Conservation (phyloP, 805 yeast genomes). For the Starmerella ratchasimensis region DNA sequence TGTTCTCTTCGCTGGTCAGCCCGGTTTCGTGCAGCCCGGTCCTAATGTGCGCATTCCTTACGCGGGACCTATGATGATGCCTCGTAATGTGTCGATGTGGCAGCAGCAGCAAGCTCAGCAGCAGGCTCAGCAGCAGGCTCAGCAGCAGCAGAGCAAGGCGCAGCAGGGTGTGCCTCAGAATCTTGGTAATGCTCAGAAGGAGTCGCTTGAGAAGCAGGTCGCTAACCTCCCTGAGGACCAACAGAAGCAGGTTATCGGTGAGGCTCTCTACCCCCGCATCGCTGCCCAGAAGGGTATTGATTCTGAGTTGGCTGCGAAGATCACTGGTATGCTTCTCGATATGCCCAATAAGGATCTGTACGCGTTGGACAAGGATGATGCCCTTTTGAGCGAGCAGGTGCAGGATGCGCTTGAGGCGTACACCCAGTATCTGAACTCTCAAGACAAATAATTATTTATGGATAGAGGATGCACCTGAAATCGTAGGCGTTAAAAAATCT, state of each 20-base stretch:
- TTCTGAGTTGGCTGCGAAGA: slow-evolving; percentile 93
- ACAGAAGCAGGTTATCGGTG: slow-evolving; percentile 96
- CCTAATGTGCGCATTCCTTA: slow-evolving; percentile 50
- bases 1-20: slow-evolving; percentile 40
- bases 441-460: too few species aligned
- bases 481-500: too few species aligned
- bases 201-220: slow-evolving; percentile 50
- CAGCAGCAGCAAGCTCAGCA: too few species aligned
- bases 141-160: slow-evolving; percentile 12
- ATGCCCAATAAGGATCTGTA: slow-evolving; percentile 84
- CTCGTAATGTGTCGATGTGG: slow-evolving; percentile 27
- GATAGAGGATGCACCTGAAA: too few species aligned
- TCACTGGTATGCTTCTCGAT: slow-evolving; percentile 97
- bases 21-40: slow-evolving; percentile 67
- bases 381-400: slow-evolving; percentile 76
- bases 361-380: slow-evolving; percentile 79
- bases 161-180: slow-evolving; percentile 28
- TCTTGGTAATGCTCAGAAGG: slow-evolving; percentile 27
- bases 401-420: slow-evolving; percentile 91
- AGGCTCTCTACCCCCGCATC: slow-evolving; percentile 88
- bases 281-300: slow-evolving; percentile 78
- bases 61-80: slow-evolving; percentile 28
- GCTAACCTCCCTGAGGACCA: slow-evolving; percentile 55
- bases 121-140: slow-evolving; percentile 16
- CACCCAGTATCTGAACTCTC: slow-evolving; percentile 63